phyloP scores from a whole-genome alignment of 83 land plant species.

The Larix sibirica region DNA sequence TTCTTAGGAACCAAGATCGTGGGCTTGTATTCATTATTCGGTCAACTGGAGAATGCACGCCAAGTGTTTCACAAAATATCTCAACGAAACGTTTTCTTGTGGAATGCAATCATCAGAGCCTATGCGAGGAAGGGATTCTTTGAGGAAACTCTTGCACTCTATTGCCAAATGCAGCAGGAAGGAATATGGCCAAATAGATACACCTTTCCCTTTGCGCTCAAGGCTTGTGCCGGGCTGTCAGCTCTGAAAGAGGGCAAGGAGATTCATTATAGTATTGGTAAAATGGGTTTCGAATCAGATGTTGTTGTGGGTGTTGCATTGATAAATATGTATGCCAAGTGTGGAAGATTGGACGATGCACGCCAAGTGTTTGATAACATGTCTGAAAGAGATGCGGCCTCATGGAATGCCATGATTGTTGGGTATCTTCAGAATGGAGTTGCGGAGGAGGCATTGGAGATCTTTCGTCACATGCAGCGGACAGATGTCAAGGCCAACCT shows the following conservation, averaged over 20 bases:
- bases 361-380: conserved; percentile 31
- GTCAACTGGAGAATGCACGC: not conserved
- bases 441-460: conserved; percentile 20
- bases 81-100: not conserved
- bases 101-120: conserved; percentile 8
- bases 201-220: conserved; percentile 1
- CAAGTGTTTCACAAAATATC: not conserved
- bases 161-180: not conserved
- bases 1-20: not conserved
- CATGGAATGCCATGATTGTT: conserved; percentile 43
- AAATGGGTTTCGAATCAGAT: conserved; percentile 22
- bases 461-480: conserved; percentile 31
- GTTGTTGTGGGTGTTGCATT: conserved; percentile 28
- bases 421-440: conserved; percentile 31
- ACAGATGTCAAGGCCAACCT: conserved; percentile 6
- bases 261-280: not conserved
- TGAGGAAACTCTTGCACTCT: not conserved
- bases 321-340: conserved; percentile 47
- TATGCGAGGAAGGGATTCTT: not conserved
- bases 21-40: not conserved
- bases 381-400: conserved; percentile 25
- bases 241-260: not conserved
- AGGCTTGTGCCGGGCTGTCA: not conserved
- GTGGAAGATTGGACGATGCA: conserved; percentile 29
- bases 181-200: not conserved